Percentiles rank a stretch among this genome's conserved stretches.
Conservation (phyloP, 345 rosid species). For the Turnera subulata region DNA sequence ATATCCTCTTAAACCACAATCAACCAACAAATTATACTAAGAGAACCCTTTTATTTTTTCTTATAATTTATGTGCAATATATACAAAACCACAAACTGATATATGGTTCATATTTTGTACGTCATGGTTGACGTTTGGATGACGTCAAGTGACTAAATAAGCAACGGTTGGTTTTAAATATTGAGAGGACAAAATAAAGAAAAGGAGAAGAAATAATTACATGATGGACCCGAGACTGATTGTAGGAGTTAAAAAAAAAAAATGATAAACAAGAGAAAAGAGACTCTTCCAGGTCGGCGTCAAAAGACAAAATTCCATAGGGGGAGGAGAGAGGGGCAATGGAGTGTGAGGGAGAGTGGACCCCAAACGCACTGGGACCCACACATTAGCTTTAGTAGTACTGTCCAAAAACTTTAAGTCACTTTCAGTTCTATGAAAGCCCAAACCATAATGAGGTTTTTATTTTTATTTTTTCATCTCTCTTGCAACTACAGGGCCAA, state of each 20-base stretch:
- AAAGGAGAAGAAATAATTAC: constrained; percentile 21
- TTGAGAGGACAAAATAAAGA: not conserved
- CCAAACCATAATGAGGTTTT: constrained; percentile 10
- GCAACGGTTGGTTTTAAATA: too few species aligned
- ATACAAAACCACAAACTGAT: too few species aligned
- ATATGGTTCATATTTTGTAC: not conserved
- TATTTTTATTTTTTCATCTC: not conserved
- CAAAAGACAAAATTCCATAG: not conserved
- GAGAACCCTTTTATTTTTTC: too few species aligned
- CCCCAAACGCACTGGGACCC: constrained; percentile 12
- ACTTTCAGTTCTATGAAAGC: constrained; percentile 15
- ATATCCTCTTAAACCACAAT: too few species aligned
- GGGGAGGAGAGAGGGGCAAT: not conserved
- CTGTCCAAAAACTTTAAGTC: constrained; percentile 34
- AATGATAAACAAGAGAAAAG: constrained; percentile 10
- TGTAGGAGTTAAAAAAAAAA: not conserved
- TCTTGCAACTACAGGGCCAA: not conserved
- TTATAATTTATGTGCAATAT: too few species aligned
- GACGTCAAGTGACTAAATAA: constrained; percentile 7
- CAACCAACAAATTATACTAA: too few species aligned
- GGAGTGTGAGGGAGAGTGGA: not conserved
- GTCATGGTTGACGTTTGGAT: constrained; percentile 25
- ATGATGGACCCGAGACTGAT: constrained; percentile 19
- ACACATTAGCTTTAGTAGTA: not conserved
- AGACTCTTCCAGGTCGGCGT: constrained; percentile 22